Percentiles rank a stretch among this genome's conserved stretches.
Evolutionary conservation across 2,329 filamentous ascomycete species (phyloP).

Genomic region (Calcarisporium arbuscula): DNA sequence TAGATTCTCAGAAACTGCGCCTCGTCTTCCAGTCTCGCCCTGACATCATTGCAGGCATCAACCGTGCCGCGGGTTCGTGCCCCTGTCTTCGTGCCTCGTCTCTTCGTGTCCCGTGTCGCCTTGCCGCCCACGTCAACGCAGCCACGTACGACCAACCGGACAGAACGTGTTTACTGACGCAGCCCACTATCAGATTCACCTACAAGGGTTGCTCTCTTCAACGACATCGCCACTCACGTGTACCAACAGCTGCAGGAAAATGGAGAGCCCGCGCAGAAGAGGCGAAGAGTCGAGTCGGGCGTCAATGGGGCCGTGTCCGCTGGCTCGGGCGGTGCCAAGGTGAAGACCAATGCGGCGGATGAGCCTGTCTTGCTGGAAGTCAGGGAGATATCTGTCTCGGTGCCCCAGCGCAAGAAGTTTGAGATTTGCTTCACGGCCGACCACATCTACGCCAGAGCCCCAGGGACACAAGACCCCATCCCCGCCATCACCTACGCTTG

Average conservation of each 20-base stretch:
- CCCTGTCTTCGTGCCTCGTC: too few species aligned
- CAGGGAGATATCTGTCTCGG: conserved; percentile 61
- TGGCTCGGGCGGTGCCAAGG: conserved; percentile 15
- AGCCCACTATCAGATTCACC: conserved; percentile 45
- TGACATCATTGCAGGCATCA: conserved; percentile 49
- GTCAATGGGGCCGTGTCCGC: conserved; percentile 16
- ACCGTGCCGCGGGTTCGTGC: conserved; percentile 44
- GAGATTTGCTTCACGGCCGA: conserved; percentile 56
- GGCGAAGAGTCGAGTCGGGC: conserved; percentile 43
- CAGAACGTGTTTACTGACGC: too few species aligned
- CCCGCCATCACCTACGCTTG: conserved; percentile 52
- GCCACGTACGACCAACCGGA: too few species aligned
- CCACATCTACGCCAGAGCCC: conserved; percentile 50
- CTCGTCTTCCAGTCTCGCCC: conserved; percentile 49
- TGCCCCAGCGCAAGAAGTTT: conserved; percentile 63
- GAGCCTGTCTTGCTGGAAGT: conserved; percentile 53
- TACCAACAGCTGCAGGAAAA: conserved; percentile 34
- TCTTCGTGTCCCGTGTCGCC: background rate
- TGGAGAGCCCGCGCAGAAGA: conserved; percentile 44
- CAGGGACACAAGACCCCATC: conserved; percentile 45
- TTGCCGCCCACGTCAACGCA: too few species aligned
- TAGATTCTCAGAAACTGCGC: conserved; percentile 44
- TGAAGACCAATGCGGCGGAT: conserved; percentile 34
- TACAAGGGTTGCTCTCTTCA: conserved; percentile 45
- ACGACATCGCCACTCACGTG: conserved; percentile 47